Base-by-base conservation (phyloP, 805 yeast genomes). In the Vanderwaltozyma polyspora region DNA sequence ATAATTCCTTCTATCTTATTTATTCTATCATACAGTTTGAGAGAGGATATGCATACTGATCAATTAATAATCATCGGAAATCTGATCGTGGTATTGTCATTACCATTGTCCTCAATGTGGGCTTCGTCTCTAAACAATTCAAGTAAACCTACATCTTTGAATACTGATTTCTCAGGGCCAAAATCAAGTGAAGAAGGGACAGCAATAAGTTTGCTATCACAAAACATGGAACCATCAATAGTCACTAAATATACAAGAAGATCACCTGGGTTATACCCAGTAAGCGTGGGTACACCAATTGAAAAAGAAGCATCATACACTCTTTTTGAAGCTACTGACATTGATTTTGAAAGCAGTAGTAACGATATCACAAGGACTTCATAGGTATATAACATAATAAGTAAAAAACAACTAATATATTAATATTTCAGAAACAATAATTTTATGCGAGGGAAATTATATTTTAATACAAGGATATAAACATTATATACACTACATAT, bases 21-120 rank as follows among this genome's bases (percentile, higher is more conserved):
- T 22, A 66, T 85, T 30, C 49, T 76, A 23, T 71, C 78, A 16
- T 70, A 68, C 36, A 60, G 68, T 2, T 48, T 63, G 22, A 46
- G 57, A 16, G 36, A 56, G 17, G 45, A 48, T 29, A 44, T 47
- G 31, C 42, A 58, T 17, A 45, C 62, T 21, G 62, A 67, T 45
- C 52, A 67, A 25, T 40, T 75, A 43, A 53, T 68, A 17, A 67
- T 78, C 3, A 49, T 81, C 19, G 74, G 83, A 2, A 60, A 74
- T 2, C 61, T 81, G 17, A 45, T 85, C 5, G 76, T 80, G 14
- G 79, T 80, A 0, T 51, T 83, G 19, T 80, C 87, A 3, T 62
- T 86, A 35, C 95, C 95, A 1, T 57, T 87, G 32, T 75, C 94
- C 0, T 74, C 94, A 0, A 70, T 86, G 70, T 86, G 96, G 96